Base-by-base conservation (phyloP, 305 asterid species). In the Andrographis paniculata region DNA sequence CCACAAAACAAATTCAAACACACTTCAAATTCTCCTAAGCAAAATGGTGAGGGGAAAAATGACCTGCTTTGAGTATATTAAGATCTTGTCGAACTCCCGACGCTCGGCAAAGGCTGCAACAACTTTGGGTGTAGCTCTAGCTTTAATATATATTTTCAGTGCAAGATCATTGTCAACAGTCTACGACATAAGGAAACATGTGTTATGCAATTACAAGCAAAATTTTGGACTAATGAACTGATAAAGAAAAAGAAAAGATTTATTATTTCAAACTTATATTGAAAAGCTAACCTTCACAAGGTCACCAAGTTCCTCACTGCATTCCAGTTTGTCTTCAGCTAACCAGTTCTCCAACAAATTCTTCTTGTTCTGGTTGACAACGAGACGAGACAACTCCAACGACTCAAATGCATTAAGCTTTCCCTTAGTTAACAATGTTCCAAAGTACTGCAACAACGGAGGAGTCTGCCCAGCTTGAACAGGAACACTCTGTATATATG, bases 81-180 rank as follows among this genome's bases (percentile, higher is more conserved):
- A 62, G 58, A 92, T 92, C 66, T 92, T 92, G 82, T 92, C 99
- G 17, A 92, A 92, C 72, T 92, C 99, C 62, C 94, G 76, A 51
- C 97, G 93, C 72, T 92, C 99, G 37, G 99, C 99, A 74, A 92
- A 92, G 59, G 99, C 99, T 52, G 99, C 99, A 50, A 92, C 97
- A 54, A 92, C 99, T 64, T 92, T 92, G 15, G 99, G 99, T 20
- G 99, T 92, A 40, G 95, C 94, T 73, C 97, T 87, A 21, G 99
- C 99, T 87, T 92, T 92, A 54, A 92, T 84, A 65, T 74, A 92
- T 66, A 92, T 92, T 64, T 92, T 92, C 64, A 92, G 69, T 20
- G 99, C 99, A 60, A 92, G 97, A 74, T 87, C 97, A 69, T 82
- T 92, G 69, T 92, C 99, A 63, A 92, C 95, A 19, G 99, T 84